These are phyloP conservation scores for Cercospora canescens DNA, from an alignment of 2,329 filamentous ascomycete genomes.

Conservation along the genomic window DNA sequence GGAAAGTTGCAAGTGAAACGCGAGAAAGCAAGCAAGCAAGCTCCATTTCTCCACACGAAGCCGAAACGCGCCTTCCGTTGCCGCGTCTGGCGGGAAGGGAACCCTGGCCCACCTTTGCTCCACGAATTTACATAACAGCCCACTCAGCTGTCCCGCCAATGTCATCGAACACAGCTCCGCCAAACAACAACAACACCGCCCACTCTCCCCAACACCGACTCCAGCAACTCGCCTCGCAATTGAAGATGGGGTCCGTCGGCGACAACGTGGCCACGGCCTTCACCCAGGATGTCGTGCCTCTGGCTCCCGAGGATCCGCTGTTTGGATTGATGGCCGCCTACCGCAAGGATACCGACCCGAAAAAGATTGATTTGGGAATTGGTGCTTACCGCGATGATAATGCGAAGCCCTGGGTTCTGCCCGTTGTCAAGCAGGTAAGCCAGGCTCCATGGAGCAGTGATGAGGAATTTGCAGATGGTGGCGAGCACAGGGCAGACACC, in stretches of 20 bases:
- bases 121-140: constrained; percentile 2
- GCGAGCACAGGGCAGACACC: background rate
- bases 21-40: background rate
- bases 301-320: constrained; percentile 87
- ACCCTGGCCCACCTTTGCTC: background rate
- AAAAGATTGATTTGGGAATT: constrained; percentile 93
- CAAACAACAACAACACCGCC: background rate
- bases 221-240: constrained; percentile 30
- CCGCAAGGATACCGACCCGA: constrained; percentile 69
- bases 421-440: constrained; percentile 90
- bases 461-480: background rate
- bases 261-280: constrained; percentile 27
- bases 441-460: background rate
- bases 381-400: constrained; percentile 94
- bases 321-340: constrained; percentile 91
- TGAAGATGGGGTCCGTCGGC: constrained; percentile 21
- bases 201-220: constrained; percentile 40
- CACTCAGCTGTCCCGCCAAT: constrained; percentile 21
- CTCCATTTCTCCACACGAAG: constrained; percentile 4
- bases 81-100: background rate
- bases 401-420: constrained; percentile 95
- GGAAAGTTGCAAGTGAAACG: background rate
- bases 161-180: background rate
- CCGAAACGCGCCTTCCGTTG: constrained; percentile 1
- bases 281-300: constrained; percentile 29